Base-by-base conservation (phyloP, 208 protist species). In the Leishmania turanica region DNA sequence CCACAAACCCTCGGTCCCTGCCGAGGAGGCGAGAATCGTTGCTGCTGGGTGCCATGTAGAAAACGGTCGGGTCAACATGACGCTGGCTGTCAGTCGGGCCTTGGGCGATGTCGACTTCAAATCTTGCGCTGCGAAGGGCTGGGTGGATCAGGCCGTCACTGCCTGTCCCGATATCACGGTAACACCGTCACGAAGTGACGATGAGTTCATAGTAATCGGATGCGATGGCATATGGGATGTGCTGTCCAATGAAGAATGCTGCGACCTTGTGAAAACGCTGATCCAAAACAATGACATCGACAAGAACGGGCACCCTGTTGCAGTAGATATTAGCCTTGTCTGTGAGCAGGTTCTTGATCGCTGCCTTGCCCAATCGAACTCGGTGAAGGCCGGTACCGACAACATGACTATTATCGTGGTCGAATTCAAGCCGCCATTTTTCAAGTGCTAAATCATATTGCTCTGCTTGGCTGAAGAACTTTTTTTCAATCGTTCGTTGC, bases 151-250 rank as follows among this genome's bases (percentile, higher is more conserved):
- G 75, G 88, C 90, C 17, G 91, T 98, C 31, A 97, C 92, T n/a
- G 92, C 93, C 2, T 85, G 89, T 53, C 95, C 95, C 24, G 94
- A 98, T 64, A 88, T 96, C 5, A 89, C 66, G 51, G 75, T 81
- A 24, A 85, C 86, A 17, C 82, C 84, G 37, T 82, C 82, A 24
- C 75, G 51, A 15, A 75, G 70, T 24, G 86, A 91, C 15, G 93
- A 98, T 75, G 88, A 96, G 74, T 98, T 99, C 86, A 89, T 98
- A 75, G 87, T 99, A 60, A 82, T 98, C 19, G 97, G 89, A 1
- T 98, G 97, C 73, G 97, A 99, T 84, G 97, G 97, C 56, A 91
- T 99, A 56, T 99, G 96, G 96, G 97, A 99, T 84, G 96, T 98
- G 11, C 83, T 99, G 1, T 90, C 86, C 31, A 96, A 92, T 79